Percentiles rank a stretch among this genome's conserved stretches.
These are phyloP conservation scores for Melaleuca quinquenervia DNA, from an alignment of 345 rosid species.

Conservation along the genomic window DNA sequence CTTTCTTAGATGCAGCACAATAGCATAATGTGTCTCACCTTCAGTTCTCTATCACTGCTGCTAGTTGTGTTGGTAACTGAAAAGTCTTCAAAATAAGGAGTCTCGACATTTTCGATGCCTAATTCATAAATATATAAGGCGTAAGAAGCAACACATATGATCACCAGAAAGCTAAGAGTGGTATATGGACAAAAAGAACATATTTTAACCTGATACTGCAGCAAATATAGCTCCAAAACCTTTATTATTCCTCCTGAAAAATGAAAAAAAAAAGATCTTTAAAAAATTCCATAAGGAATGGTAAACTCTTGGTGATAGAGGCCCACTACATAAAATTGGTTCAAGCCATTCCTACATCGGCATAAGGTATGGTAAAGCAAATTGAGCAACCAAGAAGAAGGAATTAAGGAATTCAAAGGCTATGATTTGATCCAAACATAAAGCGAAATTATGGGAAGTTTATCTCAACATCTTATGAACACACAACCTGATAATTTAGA, in stretches of 20 bases:
- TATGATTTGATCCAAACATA: background rate
- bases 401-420: background rate
- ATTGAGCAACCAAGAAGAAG: background rate
- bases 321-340: background rate
- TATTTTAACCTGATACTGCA: conserved; percentile 36
- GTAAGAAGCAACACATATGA: background rate
- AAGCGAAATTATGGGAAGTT: background rate
- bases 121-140: background rate
- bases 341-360: background rate
- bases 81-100: conserved; percentile 42
- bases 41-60: conserved; percentile 18
- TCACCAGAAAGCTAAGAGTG: background rate
- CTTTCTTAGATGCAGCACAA: background rate
- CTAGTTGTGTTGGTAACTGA: conserved; percentile 11
- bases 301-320: background rate
- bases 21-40: conserved; percentile 17
- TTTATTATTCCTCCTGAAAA: conserved; percentile 25
- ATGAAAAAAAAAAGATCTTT: background rate
- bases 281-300: background rate
- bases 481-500: background rate
- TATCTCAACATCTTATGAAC: background rate
- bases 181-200: background rate
- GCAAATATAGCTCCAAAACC: conserved; percentile 18
- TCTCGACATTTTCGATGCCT: conserved; percentile 34
- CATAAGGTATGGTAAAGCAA: background rate